Evolutionary conservation across 1,284 basidiomycete genomes (phyloP).

Genomic region (Austropuccinia psidii): DNA sequence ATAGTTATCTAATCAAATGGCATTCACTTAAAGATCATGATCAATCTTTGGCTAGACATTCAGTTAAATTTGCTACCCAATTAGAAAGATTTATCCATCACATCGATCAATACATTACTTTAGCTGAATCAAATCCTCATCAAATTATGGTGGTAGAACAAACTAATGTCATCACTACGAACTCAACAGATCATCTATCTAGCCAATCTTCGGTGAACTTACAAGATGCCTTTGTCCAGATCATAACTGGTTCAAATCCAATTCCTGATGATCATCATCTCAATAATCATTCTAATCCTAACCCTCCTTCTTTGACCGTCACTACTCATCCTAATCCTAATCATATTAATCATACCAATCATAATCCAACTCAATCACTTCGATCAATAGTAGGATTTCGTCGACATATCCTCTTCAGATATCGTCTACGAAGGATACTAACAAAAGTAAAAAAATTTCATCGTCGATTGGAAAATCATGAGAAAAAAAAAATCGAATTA

Average conservation of each 20-base stretch:
- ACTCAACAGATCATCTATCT: background rate
- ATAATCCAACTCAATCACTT: background rate
- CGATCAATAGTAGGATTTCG: background rate
- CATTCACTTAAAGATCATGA: slow-evolving; percentile 12
- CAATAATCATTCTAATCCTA: background rate
- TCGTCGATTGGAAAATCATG: background rate
- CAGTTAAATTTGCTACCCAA: slow-evolving; percentile 1
- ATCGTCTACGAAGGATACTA: background rate
- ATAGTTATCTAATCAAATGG: slow-evolving; percentile 23
- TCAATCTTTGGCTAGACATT: background rate
- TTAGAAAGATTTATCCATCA: slow-evolving; percentile 12
- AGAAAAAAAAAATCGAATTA: background rate
- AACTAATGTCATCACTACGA: slow-evolving; percentile 14
- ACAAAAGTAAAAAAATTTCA: slow-evolving; percentile 4
- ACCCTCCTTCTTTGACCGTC: background rate
- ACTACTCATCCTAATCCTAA: background rate
- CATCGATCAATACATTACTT: background rate
- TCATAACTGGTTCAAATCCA: background rate
- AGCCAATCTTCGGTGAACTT: background rate
- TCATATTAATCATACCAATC: background rate
- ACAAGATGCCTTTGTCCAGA: slow-evolving; percentile 16
- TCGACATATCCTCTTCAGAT: background rate
- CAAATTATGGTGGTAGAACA: slow-evolving; percentile 4
- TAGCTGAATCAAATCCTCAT: background rate
- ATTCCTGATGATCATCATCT: background rate